phyloP scores from a whole-genome alignment of 345 rosid species.

The Salix viminalis region DNA sequence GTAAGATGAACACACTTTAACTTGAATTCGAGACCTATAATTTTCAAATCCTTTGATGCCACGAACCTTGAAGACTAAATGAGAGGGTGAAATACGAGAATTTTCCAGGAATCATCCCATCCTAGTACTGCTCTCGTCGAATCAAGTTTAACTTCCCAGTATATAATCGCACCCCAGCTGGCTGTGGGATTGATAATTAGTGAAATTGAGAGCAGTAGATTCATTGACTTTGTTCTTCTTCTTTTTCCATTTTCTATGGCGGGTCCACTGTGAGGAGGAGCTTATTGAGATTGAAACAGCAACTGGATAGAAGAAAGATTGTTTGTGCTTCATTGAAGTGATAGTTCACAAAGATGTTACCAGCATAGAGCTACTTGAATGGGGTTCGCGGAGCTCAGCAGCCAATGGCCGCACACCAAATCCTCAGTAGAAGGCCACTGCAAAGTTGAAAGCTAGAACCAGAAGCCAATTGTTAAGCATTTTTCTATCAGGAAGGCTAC shows the following conservation, averaged over 20 bases:
- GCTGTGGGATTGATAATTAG: neutral
- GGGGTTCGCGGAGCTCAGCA: neutral
- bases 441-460: no score
- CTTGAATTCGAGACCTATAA: fast-evolving
- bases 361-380: slow-evolving; percentile 8
- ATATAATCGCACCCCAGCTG: neutral
- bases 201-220: no score
- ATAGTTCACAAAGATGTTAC: slow-evolving; percentile 4
- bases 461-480: no score
- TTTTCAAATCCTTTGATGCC: no score
- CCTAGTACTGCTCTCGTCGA: no score
- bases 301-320: neutral
- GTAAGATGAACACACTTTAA: no score
- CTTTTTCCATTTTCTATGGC: neutral
- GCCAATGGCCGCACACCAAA: neutral
- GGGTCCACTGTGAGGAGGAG: slow-evolving; percentile 6
- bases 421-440: neutral
- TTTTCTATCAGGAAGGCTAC: no score
- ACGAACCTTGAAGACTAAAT: no score
- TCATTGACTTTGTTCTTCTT: neutral
- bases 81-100: no score
- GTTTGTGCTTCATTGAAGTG: slow-evolving; percentile 8
- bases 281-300: neutral
- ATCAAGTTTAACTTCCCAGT: no score
- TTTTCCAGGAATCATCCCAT: no score